A percentile compares a stretch with the other conserved stretches of the same genome.
Conservation (phyloP, 257 asterid species). For the Mitragyna speciosa region DNA sequence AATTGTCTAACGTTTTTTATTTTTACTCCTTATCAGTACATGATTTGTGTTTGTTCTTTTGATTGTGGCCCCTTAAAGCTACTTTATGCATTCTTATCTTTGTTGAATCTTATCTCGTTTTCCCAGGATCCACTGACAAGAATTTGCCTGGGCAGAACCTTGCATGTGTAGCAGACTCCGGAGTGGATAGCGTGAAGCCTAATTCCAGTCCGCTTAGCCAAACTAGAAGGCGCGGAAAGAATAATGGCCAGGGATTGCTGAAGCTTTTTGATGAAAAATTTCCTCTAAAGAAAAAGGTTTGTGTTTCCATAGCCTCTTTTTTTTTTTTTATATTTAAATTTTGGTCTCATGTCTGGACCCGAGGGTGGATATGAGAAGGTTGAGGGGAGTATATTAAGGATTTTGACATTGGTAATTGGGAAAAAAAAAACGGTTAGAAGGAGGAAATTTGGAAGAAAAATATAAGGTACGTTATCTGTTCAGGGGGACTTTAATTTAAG, state of each 20-base stretch:
- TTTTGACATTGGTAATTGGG: background rate
- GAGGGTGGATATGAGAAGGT: too few species aligned
- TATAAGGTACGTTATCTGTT: background rate
- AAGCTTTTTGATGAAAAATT: conserved; percentile 54
- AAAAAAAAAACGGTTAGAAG: background rate
- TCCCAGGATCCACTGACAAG: conserved; percentile 56
- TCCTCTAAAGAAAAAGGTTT: conserved; percentile 67
- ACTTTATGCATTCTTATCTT: conserved; percentile 15
- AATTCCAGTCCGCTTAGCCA: conserved; percentile 24
- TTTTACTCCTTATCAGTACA: background rate
- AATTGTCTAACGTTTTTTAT: background rate
- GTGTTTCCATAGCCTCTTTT: too few species aligned
- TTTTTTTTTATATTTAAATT: too few species aligned
- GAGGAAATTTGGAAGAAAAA: background rate
- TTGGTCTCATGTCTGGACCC: too few species aligned
- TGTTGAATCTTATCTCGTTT: conserved; percentile 30
- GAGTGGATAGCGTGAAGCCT: conserved; percentile 25
- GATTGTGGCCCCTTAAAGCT: conserved; percentile 6
- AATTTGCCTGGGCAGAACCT: conserved; percentile 29
- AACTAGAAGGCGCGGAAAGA: conserved; percentile 28
- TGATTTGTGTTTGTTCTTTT: background rate
- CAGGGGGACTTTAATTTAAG: background rate
- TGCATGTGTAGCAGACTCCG: conserved; percentile 30
- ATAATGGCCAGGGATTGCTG: conserved; percentile 31
- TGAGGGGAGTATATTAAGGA: background rate